These are phyloP conservation scores for Ciborinia camelliae DNA, from an alignment of 2,329 filamentous ascomycete genomes.

Conservation along the genomic window DNA sequence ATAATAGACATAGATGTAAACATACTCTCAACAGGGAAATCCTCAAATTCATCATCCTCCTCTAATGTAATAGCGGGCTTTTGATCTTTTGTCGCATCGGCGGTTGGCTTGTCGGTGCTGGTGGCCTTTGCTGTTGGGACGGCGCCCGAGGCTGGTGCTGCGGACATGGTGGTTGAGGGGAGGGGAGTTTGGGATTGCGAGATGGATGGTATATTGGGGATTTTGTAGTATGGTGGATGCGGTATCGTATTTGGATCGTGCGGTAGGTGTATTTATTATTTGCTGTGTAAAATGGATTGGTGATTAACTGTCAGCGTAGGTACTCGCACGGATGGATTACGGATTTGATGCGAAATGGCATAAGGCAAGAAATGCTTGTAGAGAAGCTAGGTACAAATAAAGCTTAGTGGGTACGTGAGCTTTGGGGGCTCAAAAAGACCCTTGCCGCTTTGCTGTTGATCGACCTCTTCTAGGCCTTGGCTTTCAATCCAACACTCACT, in stretches of 20 bases:
- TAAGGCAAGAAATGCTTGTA: conserved; percentile 3
- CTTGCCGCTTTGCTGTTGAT: neutral
- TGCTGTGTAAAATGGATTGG: neutral
- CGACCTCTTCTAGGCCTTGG: neutral
- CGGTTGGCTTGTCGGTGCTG: conserved; percentile 27
- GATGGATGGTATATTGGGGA: neutral
- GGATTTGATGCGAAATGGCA: neutral
- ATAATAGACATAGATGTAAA: conserved; percentile 20
- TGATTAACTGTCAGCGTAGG: neutral
- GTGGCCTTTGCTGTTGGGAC: conserved; percentile 29
- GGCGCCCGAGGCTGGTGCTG: conserved; percentile 34
- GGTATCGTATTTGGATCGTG: neutral
- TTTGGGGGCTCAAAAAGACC: neutral
- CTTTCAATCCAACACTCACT: neutral
- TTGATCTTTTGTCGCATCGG: conserved; percentile 40
- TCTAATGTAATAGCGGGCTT: conserved; percentile 64
- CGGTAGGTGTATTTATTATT: neutral
- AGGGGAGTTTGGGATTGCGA: neutral
- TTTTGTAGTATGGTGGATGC: neutral
- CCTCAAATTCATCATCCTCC: conserved; percentile 98
- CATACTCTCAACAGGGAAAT: conserved; percentile 93
- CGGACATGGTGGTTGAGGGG: conserved; percentile 32
- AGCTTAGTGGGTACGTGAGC: neutral
- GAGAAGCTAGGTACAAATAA: neutral
- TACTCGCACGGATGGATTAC: too few relatives aligned